Base-by-base conservation (phyloP, 805 yeast species). In the Lipomyces chichibuensis region DNA sequence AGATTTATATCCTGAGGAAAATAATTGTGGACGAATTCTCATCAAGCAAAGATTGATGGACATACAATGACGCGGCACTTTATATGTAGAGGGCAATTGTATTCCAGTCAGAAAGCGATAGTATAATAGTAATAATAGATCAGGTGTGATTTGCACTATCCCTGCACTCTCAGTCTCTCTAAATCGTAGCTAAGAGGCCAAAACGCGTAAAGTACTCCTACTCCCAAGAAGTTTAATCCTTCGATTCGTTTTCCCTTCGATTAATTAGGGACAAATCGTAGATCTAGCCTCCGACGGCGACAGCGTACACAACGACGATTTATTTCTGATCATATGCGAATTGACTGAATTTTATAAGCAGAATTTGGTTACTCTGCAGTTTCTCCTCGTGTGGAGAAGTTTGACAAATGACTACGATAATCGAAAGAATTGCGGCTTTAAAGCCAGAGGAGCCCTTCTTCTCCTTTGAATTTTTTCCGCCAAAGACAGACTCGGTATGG, bases 401-500 rank as follows among this genome's bases (percentile, higher is more conserved):
- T 43, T n/a, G 8, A 52, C 37, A 27, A 32, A 71, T 71, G 72
- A 49, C 65, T 32, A 72, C 63, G 55, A 73, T 73, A 32, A 39
- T 52, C 25, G 90, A 88, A 54, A 83, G 84, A 75, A 83, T 90
- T 65, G 76, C 78, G 53, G 75, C 79, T 0, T 79, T 87, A 69
- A 77, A 76, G 66, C 81, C 80, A 23, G 85, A 81, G 74, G 88
- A 85, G 73, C 84, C 84, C 62, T 91, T 88, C 76, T 86, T 91
- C 73, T 93, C 98, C 9, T 84, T 92, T 73, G 99, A 95, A 81
- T 95, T 95, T 78, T 95, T 95, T 80, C 99, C 99, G 6, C 99
- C 99, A 29, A 92, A 95, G 78, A 95, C 99, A 0, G 93, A 90
- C 75, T 81, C 87, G 2, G 84, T 80, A 68, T 35, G 82, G 74